These are phyloP conservation scores for Russula olivacea DNA, from an alignment of 768 basidiomycete genomes.

Conservation along the genomic window DNA sequence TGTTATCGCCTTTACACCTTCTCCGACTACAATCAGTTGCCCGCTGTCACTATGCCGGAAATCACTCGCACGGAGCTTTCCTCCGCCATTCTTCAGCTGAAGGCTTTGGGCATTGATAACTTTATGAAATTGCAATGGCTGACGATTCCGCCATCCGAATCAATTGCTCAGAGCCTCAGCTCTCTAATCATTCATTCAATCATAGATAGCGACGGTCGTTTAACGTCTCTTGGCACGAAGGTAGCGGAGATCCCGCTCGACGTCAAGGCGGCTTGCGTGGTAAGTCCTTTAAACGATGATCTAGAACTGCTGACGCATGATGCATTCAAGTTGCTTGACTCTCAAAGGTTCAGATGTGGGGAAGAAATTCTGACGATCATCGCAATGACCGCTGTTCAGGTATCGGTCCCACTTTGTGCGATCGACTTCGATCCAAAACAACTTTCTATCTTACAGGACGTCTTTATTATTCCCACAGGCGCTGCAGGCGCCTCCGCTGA, in stretches of 20 bases:
- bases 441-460: conserved; percentile 49
- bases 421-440: background rate
- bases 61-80: conserved; percentile 88
- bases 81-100: conserved; percentile 87
- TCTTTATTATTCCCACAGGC: conserved; percentile 85
- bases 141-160: conserved; percentile 79
- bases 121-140: conserved; percentile 97
- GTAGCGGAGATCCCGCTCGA: conserved; percentile 95
- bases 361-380: conserved; percentile 95
- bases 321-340: conserved; percentile 65
- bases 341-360: conserved; percentile 81
- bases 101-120: conserved; percentile 92
- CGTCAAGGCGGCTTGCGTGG: conserved; percentile 90
- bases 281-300: conserved; percentile 34
- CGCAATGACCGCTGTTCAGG: conserved; percentile 92
- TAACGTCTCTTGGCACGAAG: conserved; percentile 72
- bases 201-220: conserved; percentile 72
- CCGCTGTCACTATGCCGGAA: conserved; percentile 76
- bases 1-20: conserved; percentile 88
- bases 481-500: conserved; percentile 82
- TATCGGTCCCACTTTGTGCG: conserved; percentile 27
- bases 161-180: conserved; percentile 80
- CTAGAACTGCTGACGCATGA: background rate
- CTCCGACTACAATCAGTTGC: conserved; percentile 52
- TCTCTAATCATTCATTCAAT: conserved; percentile 75